These are phyloP conservation scores for Centella asiatica DNA, from an alignment of 129 eudicot genomes.

Conservation along the genomic window DNA sequence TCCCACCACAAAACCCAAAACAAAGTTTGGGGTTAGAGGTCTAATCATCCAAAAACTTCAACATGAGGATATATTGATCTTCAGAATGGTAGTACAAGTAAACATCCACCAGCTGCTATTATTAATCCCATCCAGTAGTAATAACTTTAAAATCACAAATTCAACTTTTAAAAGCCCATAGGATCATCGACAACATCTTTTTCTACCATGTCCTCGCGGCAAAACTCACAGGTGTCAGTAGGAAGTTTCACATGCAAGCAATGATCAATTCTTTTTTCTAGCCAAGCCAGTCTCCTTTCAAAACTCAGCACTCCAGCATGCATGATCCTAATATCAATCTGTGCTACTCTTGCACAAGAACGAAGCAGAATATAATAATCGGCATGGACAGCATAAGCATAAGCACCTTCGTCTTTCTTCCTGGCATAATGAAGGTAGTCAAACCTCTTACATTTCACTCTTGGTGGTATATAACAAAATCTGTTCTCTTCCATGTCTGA, in stretches of 20 bases:
- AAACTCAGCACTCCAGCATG: slow-evolving; percentile 52
- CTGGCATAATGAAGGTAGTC: slow-evolving; percentile 49
- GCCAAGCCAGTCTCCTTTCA: slow-evolving; percentile 56
- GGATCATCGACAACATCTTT: slow-evolving; percentile 22
- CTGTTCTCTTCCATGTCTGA: slow-evolving; percentile 67
- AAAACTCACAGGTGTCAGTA: slow-evolving; percentile 27
- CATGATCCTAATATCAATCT: slow-evolving; percentile 54
- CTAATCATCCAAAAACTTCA: too few relatives aligned
- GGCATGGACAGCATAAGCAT: slow-evolving; percentile 54
- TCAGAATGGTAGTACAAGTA: background rate
- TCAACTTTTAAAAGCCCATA: slow-evolving; percentile 2
- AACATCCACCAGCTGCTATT: background rate
- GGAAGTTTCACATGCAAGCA: slow-evolving; percentile 26
- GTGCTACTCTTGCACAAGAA: slow-evolving; percentile 67
- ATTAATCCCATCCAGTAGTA: background rate
- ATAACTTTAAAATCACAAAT: background rate
- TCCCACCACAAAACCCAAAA: too few relatives aligned
- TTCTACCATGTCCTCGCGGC: slow-evolving; percentile 23
- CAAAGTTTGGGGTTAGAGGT: too few relatives aligned
- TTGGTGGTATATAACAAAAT: slow-evolving; percentile 59
- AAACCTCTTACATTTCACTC: slow-evolving; percentile 30
- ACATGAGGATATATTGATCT: background rate
- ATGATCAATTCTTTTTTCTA: slow-evolving; percentile 46
- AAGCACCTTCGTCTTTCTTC: slow-evolving; percentile 42
- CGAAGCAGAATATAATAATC: slow-evolving; percentile 76